Evolutionary conservation across 1,139 yeast species (phyloP).

Genomic region (Debaryomyces fabryi): DNA sequence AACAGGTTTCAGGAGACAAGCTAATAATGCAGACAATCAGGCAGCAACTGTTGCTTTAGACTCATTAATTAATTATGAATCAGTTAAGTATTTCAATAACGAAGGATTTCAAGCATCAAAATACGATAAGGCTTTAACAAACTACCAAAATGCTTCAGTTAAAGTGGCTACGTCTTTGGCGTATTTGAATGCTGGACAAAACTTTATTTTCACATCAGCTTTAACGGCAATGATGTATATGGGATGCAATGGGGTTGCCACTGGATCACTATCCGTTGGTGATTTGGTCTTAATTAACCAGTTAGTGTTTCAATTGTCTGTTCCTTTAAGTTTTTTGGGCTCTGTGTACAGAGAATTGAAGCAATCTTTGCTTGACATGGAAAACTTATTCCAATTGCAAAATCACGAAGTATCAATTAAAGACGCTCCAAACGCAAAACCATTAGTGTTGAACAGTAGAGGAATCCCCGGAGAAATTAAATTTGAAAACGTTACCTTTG

Average conservation of each 20-base stretch:
- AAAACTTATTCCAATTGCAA: conserved; percentile 80
- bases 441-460: conserved; percentile 46
- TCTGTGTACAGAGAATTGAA: conserved; percentile 93
- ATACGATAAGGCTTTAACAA: conserved; percentile 74
- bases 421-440: conserved; percentile 63
- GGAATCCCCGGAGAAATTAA: conserved; percentile 66
- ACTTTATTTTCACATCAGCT: conserved; percentile 86
- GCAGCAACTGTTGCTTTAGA: conserved; percentile 95
- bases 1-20: conserved; percentile 85
- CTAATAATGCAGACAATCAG: conserved; percentile 91
- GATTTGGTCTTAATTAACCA: conserved; percentile 96
- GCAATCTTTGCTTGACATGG: conserved; percentile 93
- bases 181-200: conserved; percentile 89
- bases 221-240: conserved; percentile 97
- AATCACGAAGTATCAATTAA: conserved; percentile 68
- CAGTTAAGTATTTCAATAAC: conserved; percentile 92
- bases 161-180: conserved; percentile 93
- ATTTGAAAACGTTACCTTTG: conserved; percentile 92
- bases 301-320: conserved; percentile 91
- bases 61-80: conserved; percentile 90
- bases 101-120: conserved; percentile 78
- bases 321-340: conserved; percentile 91
- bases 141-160: conserved; percentile 79
- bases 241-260: conserved; percentile 94
- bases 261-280: conserved; percentile 86